Evolutionary conservation across 1,284 basidiomycete species (phyloP), one percentile per base, ranked within the genome.

Genomic region (Leucoagaricus sp.): DNA sequence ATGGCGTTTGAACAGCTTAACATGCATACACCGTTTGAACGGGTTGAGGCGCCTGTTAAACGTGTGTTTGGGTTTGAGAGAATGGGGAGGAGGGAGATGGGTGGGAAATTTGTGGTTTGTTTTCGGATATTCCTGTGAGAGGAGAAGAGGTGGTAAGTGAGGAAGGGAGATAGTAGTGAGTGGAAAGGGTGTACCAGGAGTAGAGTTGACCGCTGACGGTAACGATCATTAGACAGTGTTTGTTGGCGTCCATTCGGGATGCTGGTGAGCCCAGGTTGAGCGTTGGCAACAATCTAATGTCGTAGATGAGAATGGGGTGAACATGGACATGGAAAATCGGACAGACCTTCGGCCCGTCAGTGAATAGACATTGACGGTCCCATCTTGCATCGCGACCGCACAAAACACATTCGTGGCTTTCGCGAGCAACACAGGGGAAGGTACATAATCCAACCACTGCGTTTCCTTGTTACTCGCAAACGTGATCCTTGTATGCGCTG

Each of bases 401-500:
- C 86, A 87, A 67, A 94, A 94, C 1, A 67, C 66, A 1, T 71
- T 67, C 0, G 91, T 89, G 0, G 86, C 85, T 1, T 85, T 85
- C 29, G 93, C 69, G 0, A 80, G 75, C 4, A 96, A 68, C 4
- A 85, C 84, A 5, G 88, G 86, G 0, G 82, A 83, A 1, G 91
- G 84, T 7, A 94, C 66, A 70, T 91, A 98, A 70, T 98, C 94
- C 51, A 95, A 69, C 95, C 96, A 98, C 53, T 89, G 82, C 6
- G 86, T 83, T 66, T 87, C 77, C 72, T 87, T 84, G 31, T 83
- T 80, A 63, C 76, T 82, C 42, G 83, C 73, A 60, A 85, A 85
- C 7, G 82, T 74, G 13, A 96, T 79, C 66, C 95, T 92, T 9
- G 81, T 81, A n/a, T 81, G 75, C 26, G 79, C 86, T 87, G 63